Evolutionary conservation across 371 early-diverging fungal genomes (phyloP).

Genomic region (Conidiobolus coronatus): DNA sequence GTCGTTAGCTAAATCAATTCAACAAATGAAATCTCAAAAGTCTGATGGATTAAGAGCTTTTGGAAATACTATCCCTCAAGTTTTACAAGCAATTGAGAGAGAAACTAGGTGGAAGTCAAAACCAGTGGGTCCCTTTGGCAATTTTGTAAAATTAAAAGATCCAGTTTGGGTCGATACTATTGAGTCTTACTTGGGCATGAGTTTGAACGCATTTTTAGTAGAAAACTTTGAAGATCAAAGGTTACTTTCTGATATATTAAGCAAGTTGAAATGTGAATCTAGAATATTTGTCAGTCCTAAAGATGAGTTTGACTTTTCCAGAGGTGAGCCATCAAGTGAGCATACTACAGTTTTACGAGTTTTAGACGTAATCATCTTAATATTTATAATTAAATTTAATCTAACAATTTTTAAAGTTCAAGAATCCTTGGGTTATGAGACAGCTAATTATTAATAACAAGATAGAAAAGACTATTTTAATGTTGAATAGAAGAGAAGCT

Average conservation of each 20-base stretch:
- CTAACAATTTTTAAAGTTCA: slow-evolving; percentile 13
- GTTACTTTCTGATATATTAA: slow-evolving; percentile 22
- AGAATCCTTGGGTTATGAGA: slow-evolving; percentile 46
- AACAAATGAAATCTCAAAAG: slow-evolving; percentile 23
- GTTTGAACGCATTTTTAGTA: slow-evolving; percentile 53
- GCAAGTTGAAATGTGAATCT: slow-evolving; percentile 16
- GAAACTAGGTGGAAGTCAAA: slow-evolving; percentile 24
- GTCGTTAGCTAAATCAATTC: slow-evolving; percentile 5
- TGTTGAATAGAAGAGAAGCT: slow-evolving; percentile 41
- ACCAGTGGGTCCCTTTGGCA: slow-evolving; percentile 77
- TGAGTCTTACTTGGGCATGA: slow-evolving; percentile 42
- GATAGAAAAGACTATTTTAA: slow-evolving; percentile 59
- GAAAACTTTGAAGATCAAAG: slow-evolving; percentile 38
- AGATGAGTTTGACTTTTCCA: slow-evolving; percentile 40
- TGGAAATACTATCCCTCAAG: slow-evolving; percentile 39
- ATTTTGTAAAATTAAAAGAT: slow-evolving; percentile 33
- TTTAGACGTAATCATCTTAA: slow-evolving; percentile 18
- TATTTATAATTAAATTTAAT: neutral
- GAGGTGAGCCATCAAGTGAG: slow-evolving; percentile 37
- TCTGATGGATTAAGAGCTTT: slow-evolving; percentile 40
- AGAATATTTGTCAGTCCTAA: slow-evolving; percentile 30
- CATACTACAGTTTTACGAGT: slow-evolving; percentile 43
- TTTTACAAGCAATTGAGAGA: slow-evolving; percentile 30
- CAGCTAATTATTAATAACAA: slow-evolving; percentile 43
- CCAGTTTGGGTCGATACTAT: slow-evolving; percentile 34